Evolutionary conservation across 2,329 filamentous ascomycete species (phyloP).

Genomic region (Orbilia ellipsospora): DNA sequence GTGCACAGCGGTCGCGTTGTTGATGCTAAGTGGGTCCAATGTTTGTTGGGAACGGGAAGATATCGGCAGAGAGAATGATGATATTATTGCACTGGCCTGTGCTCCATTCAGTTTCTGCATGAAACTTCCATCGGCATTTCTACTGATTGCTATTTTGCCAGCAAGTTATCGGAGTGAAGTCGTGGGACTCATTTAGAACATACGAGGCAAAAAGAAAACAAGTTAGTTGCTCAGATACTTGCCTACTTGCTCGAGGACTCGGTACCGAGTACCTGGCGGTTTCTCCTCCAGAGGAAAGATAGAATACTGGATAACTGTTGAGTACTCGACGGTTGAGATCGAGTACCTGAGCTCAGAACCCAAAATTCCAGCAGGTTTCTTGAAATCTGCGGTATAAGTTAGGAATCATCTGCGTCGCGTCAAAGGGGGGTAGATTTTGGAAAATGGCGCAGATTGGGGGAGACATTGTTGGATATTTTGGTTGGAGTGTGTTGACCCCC

Average conservation of each 20-base stretch:
- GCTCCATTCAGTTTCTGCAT: slow-evolving; percentile 38
- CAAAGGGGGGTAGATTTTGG: neutral
- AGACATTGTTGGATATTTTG: slow-evolving; percentile 47
- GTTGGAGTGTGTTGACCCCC: slow-evolving; percentile 45
- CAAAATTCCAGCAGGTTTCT: slow-evolving; percentile 15
- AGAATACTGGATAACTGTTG: too few species aligned
- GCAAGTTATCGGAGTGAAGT: slow-evolving; percentile 37
- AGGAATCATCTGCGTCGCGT: neutral
- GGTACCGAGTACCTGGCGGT: too few species aligned
- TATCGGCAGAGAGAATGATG: slow-evolving; percentile 54
- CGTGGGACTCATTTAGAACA: slow-evolving; percentile 4
- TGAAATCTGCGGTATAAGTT: slow-evolving; percentile 21
- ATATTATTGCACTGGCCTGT: slow-evolving; percentile 41
- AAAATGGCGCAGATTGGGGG: slow-evolving; percentile 33
- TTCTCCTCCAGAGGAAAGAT: too few species aligned
- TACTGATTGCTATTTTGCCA: slow-evolving; percentile 48
- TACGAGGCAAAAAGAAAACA: slow-evolving; percentile 8
- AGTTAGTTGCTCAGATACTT: neutral
- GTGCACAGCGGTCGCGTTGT: slow-evolving; percentile 20
- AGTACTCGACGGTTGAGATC: too few species aligned
- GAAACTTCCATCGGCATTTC: slow-evolving; percentile 29
- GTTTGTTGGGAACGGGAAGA: slow-evolving; percentile 56
- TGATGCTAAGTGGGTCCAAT: slow-evolving; percentile 42
- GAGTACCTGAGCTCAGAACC: slow-evolving; percentile 3
- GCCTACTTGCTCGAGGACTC: too few species aligned